phyloP scores from a whole-genome alignment of 768 basidiomycete genomes.

The Hypsizygus marmoreus region DNA sequence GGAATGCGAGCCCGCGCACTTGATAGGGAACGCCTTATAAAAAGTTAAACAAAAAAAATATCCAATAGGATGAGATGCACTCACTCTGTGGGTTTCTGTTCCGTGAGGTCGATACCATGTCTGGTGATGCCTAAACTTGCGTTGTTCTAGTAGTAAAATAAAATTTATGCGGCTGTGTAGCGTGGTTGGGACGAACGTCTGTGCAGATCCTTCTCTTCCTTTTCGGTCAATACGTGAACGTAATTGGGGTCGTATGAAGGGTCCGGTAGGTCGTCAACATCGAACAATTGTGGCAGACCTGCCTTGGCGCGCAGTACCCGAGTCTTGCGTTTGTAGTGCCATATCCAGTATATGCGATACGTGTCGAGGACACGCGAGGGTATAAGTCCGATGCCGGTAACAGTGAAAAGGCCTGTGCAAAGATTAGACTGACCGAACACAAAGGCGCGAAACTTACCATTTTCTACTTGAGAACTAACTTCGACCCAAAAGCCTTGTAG shows the following conservation, averaged over 20 bases:
- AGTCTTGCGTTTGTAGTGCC: slow-evolving; percentile 68
- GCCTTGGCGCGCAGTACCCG: slow-evolving; percentile 58
- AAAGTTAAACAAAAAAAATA: slow-evolving; percentile 2
- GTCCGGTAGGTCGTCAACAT: slow-evolving; percentile 81
- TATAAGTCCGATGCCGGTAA: slow-evolving; percentile 79
- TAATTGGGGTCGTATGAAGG: slow-evolving; percentile 71
- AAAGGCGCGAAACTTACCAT: slow-evolving; percentile 46
- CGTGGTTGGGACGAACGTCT: slow-evolving; percentile 49
- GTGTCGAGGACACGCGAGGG: slow-evolving; percentile 77
- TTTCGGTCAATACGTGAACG: slow-evolving; percentile 66
- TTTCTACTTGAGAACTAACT: slow-evolving; percentile 73
- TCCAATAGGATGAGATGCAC: slow-evolving; percentile 17
- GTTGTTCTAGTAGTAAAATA: slow-evolving; percentile 50
- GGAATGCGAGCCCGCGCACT: slow-evolving; percentile 40
- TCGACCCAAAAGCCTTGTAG: slow-evolving; percentile 84
- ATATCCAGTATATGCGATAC: slow-evolving; percentile 74
- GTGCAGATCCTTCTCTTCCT: slow-evolving; percentile 65
- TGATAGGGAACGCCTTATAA: slow-evolving; percentile 67
- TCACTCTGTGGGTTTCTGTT: slow-evolving; percentile 74
- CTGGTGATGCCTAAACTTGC: slow-evolving; percentile 66
- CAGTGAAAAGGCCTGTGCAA: slow-evolving; percentile 66
- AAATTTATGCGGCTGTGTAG: not conserved
- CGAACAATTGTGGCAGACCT: slow-evolving; percentile 68
- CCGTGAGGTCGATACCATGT: slow-evolving; percentile 90
- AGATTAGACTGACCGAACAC: not conserved